Evolutionary conservation across 179 eudicot genomes (phyloP), one percentile per base, ranked within the genome.

Genomic region (Pouteria campechiana): DNA sequence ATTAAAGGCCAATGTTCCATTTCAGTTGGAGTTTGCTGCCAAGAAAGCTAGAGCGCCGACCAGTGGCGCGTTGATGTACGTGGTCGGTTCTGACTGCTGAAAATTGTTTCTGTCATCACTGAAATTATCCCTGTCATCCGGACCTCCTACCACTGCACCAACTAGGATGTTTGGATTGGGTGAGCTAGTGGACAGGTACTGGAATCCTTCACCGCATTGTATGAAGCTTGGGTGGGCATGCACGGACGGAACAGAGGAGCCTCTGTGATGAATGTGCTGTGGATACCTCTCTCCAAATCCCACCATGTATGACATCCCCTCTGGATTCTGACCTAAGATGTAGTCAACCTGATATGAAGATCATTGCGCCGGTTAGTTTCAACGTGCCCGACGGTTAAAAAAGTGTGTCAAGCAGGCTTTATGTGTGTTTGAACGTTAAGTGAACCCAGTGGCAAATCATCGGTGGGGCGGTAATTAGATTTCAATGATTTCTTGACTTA

Each of bases 291-390:
- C 25, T 1, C 94, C 92, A 21, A 79, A 88, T 3, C 96, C 96
- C 3, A 87, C 94, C 96, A 87, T 87, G 57, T 76, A 87, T 1
- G 94, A 87, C 72, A 60, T 83, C 35, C 66, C 68, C 16, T 45
- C 61, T 0, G 94, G 96, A 44, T 87, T 87, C 19, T 79, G 73
- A 0, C 96, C 96, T 23, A 83, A 45, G 12, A 87, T 75, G 47
- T 87, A 87, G 58, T 87, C 94, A 6, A 83, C 79, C 95, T 89
- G 77, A 12, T n/a, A n/a, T n/a, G n/a, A n/a, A n/a, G n/a, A n/a
- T n/a, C n/a, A n/a, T n/a, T n/a, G n/a, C n/a, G n/a, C n/a, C n/a
- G n/a, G n/a, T n/a, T n/a, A n/a, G n/a, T n/a, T n/a, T n/a, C n/a
- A n/a, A n/a, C n/a, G n/a, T n/a, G n/a, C n/a, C n/a, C n/a, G n/a